Conservation (phyloP, 1,139 yeast genomes). For the Candida sp. region DNA sequence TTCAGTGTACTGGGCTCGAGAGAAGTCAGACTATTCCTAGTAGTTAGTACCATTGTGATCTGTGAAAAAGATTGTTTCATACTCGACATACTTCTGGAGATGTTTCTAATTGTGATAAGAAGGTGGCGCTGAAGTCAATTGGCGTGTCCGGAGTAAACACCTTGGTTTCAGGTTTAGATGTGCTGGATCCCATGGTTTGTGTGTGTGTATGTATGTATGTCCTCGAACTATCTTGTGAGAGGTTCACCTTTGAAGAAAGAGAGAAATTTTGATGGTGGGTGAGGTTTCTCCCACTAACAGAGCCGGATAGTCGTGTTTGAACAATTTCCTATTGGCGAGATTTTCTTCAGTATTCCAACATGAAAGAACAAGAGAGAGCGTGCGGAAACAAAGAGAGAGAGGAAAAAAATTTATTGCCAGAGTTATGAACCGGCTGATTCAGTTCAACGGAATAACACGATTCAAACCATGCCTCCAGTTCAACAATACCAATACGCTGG, state of each 20-base stretch:
- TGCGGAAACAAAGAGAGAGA: background rate
- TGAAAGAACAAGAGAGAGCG: background rate
- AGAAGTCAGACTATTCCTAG: slow-evolving; percentile 60
- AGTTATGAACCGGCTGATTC: background rate
- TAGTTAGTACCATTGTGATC: slow-evolving; percentile 23
- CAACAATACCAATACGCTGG: slow-evolving; percentile 73
- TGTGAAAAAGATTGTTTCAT: background rate
- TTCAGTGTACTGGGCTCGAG: slow-evolving; percentile 81
- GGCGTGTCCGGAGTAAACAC: slow-evolving; percentile 76
- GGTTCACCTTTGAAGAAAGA: background rate
- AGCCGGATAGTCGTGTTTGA: background rate
- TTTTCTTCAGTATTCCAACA: background rate
- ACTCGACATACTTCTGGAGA: slow-evolving; percentile 58
- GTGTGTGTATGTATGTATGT: background rate
- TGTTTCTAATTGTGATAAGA: slow-evolving; percentile 72
- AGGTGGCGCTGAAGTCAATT: slow-evolving; percentile 72
- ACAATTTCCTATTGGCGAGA: slow-evolving; percentile 3
- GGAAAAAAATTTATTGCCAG: background rate
- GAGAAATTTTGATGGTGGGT: slow-evolving; percentile 1
- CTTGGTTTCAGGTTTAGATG: slow-evolving; percentile 67
- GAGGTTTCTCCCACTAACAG: background rate
- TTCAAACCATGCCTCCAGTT: slow-evolving; percentile 74
- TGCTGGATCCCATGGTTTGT: slow-evolving; percentile 52
- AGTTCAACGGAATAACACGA: background rate
- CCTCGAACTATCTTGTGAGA: slow-evolving; percentile 3